Evolutionary conservation across 768 basidiomycete genomes (phyloP).

Genomic region (Serendipita sp.): DNA sequence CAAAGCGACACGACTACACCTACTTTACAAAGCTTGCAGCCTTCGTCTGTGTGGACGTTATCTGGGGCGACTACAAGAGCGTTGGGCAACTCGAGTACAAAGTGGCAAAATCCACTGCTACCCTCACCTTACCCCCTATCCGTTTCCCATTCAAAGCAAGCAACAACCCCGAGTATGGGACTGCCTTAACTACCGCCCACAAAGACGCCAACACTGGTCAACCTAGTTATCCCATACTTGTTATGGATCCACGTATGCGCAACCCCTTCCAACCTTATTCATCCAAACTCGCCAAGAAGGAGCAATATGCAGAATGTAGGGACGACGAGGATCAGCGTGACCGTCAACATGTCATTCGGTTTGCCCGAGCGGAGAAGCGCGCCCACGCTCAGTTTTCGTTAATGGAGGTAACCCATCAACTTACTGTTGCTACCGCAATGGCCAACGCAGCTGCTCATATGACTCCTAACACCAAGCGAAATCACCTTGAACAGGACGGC

Average conservation of each 20-base stretch:
- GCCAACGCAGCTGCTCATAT: not conserved
- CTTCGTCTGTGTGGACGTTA: conserved; percentile 87
- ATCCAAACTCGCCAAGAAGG: not conserved
- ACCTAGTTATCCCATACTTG: conserved; percentile 67
- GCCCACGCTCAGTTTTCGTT: not conserved
- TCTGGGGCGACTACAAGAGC: conserved; percentile 17
- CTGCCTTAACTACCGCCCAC: conserved; percentile 61
- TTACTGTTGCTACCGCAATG: not conserved
- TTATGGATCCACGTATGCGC: conserved; percentile 19
- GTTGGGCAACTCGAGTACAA: not conserved
- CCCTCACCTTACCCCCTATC: not conserved
- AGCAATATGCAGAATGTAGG: not conserved
- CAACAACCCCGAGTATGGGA: not conserved
- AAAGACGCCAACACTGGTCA: conserved; percentile 39
- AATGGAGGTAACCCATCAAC: conserved; percentile 5
- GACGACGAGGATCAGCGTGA: not conserved
- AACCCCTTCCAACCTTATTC: not conserved
- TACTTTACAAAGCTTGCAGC: conserved; percentile 66
- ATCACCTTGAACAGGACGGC: not conserved
- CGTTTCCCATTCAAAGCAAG: not conserved
- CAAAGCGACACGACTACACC: conserved; percentile 70
- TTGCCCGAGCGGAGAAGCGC: not conserved
- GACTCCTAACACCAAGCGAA: not conserved
- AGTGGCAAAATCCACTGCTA: not conserved
- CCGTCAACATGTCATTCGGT: not conserved